Conservation (phyloP, 2,329 filamentous ascomycete genomes). For the Penicillium sp. region DNA sequence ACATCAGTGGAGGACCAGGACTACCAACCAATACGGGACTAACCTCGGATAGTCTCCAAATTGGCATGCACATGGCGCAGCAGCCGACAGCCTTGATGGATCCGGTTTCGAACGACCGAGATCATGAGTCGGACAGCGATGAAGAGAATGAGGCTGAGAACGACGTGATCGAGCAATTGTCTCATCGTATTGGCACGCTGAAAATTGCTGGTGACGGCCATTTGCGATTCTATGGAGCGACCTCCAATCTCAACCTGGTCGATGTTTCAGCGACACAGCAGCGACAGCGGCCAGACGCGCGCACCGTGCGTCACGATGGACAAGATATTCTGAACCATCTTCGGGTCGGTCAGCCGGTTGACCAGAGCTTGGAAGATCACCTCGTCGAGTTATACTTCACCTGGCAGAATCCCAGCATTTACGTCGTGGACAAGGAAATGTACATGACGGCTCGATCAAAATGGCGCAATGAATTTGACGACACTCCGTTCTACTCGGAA, state of each 20-base stretch:
- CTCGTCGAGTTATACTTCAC: conserved; percentile 50
- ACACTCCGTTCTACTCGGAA: conserved; percentile 44
- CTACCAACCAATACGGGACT: conserved; percentile 24
- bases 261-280: conserved; percentile 40
- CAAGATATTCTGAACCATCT: conserved; percentile 46
- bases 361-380: conserved; percentile 46
- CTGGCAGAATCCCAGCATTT: conserved; percentile 52
- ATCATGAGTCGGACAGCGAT: conserved; percentile 37
- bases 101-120: conserved; percentile 23
- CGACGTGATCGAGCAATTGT: conserved; percentile 47
- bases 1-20: conserved; percentile 27
- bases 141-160: conserved; percentile 43
- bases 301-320: conserved; percentile 41
- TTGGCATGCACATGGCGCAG: conserved; percentile 31
- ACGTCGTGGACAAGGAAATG: conserved; percentile 49
- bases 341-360: conserved; percentile 44
- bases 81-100: conserved; percentile 25
- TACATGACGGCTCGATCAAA: conserved; percentile 37
- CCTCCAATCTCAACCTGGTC: conserved; percentile 47
- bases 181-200: conserved; percentile 47
- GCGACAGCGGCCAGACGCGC: conserved; percentile 39
- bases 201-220: conserved; percentile 48
- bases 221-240: conserved; percentile 48
- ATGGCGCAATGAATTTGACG: conserved; percentile 41
- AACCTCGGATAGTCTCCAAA: conserved; percentile 29